A percentile compares a stretch with the other conserved stretches of the same genome.
Conservation (phyloP, 352 stramenopile species). For the Sclerospora graminicola region DNA sequence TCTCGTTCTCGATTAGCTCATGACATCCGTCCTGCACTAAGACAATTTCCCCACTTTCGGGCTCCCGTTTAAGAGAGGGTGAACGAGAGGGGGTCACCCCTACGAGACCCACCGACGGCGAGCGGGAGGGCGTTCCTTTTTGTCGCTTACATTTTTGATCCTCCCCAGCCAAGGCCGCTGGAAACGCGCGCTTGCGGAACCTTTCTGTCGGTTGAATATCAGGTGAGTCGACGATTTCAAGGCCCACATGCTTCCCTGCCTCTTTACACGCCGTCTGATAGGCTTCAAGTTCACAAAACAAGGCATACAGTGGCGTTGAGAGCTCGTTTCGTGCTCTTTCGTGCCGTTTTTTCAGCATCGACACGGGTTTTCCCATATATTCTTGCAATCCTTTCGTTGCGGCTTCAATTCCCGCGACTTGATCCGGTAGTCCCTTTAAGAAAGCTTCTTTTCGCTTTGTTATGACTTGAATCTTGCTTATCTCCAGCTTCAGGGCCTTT, state of each 20-base stretch:
- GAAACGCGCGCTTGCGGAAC: slow-evolving; percentile 29
- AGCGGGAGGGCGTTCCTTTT: no score
- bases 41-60: no score
- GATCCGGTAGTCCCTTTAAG: slow-evolving; percentile 35
- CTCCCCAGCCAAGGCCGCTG: slow-evolving; percentile 17
- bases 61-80: no score
- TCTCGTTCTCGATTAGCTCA: no score
- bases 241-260: slow-evolving; percentile 29
- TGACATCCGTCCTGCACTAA: no score
- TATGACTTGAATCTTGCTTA: slow-evolving; percentile 40
- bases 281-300: slow-evolving; percentile 67
- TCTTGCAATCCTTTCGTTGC: slow-evolving; percentile 47
- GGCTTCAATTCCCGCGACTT: slow-evolving; percentile 45
- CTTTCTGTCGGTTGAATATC: slow-evolving; percentile 5
- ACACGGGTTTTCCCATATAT: slow-evolving; percentile 45
- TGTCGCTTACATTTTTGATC: slow-evolving; percentile 27
- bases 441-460: slow-evolving; percentile 54
- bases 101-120: no score
- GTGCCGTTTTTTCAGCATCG: slow-evolving; percentile 29
- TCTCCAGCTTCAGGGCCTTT: slow-evolving; percentile 50
- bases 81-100: no score
- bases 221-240: slow-evolving; percentile 43
- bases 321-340: slow-evolving; percentile 34
- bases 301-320: slow-evolving; percentile 44
- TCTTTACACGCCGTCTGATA: slow-evolving; percentile 47